Conservation (phyloP, 2,329 filamentous ascomycete genomes). For the Cordyceps cicadae region DNA sequence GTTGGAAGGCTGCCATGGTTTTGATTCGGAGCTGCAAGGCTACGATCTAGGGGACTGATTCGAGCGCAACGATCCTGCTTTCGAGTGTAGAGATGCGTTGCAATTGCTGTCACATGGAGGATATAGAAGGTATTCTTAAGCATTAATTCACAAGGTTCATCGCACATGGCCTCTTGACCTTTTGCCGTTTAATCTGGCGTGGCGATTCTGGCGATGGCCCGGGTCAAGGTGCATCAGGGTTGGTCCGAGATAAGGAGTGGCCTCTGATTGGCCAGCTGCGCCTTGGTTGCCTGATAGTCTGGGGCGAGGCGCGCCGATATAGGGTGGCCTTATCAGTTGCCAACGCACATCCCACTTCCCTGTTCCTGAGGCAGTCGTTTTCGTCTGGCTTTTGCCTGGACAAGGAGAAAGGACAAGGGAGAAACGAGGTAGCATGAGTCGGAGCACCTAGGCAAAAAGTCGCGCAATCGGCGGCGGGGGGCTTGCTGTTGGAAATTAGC, state of each 20-base stretch:
- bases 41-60: no score
- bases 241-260: conserved; percentile 9
- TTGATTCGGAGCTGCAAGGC: neutral
- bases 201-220: conserved; percentile 11
- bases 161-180: neutral
- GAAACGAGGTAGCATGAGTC: neutral
- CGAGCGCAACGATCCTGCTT: neutral
- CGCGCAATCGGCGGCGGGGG: conserved; percentile 1
- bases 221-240: conserved; percentile 11
- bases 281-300: neutral
- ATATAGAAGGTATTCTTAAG: neutral
- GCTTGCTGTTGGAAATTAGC: neutral
- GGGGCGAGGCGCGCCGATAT: neutral
- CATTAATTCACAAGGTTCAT: neutral
- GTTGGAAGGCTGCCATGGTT: neutral
- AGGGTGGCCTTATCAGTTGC: neutral
- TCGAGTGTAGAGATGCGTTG: neutral
- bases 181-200: neutral
- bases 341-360: neutral
- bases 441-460: neutral
- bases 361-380: neutral
- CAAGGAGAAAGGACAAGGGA: neutral
- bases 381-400: neutral
- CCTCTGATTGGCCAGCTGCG: conserved; percentile 4
- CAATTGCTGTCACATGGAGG: neutral